phyloP scores from a whole-genome alignment of 192 early-diverging fungal species.

The Chytriomyces sp. region DNA sequence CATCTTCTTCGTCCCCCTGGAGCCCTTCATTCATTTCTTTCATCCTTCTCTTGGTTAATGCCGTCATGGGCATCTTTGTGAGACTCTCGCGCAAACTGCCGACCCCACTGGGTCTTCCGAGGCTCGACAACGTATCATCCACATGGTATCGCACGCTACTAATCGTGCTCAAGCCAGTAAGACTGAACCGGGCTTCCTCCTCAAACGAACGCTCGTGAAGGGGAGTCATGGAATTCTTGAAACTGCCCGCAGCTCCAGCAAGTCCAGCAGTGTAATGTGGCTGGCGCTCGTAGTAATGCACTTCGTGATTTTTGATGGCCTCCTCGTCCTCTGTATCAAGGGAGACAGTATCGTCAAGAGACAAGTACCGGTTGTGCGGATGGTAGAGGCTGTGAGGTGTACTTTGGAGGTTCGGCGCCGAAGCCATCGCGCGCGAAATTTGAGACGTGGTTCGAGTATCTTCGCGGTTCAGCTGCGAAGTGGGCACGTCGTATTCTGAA shows the following conservation, averaged over 20 bases:
- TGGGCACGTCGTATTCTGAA: background rate
- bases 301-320: background rate
- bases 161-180: constrained; percentile 41
- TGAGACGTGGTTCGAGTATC: background rate
- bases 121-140: constrained; percentile 23
- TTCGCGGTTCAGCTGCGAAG: background rate
- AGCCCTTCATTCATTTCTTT: too few relatives aligned
- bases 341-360: background rate
- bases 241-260: too few relatives aligned
- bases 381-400: background rate
- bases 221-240: constrained; percentile 42
- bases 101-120: constrained; percentile 11
- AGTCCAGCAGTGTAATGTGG: too few relatives aligned
- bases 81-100: background rate
- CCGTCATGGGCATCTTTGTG: too few relatives aligned
- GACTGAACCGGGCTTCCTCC: background rate
- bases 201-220: constrained; percentile 34
- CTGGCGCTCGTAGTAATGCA: too few relatives aligned
- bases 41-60: too few relatives aligned
- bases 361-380: background rate
- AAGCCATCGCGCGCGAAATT: too few relatives aligned
- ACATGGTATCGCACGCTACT: constrained; percentile 3
- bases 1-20: background rate
- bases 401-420: background rate
- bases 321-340: background rate